phyloP scores from a whole-genome alignment of 2,329 filamentous ascomycete genomes.

The Trichoderma brevicompactum region DNA sequence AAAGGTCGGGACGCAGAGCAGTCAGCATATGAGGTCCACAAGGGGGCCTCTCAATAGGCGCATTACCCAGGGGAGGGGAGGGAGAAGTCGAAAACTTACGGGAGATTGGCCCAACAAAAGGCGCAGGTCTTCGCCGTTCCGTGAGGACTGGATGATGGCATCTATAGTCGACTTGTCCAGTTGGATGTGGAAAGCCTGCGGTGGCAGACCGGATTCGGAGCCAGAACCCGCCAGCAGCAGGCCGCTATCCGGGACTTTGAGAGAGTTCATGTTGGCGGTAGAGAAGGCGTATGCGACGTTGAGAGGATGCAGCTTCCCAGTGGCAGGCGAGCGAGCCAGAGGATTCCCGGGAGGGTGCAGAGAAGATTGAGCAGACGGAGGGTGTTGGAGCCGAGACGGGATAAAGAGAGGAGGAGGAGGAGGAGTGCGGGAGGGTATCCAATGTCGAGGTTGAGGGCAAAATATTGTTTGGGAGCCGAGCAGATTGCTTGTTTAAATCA shows the following conservation, averaged over 20 bases:
- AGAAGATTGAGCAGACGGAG: neutral
- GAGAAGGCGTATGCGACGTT: constrained; percentile 13
- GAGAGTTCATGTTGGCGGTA: constrained; percentile 50
- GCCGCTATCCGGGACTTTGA: constrained; percentile 62
- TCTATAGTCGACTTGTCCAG: constrained; percentile 63
- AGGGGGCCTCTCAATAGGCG: too few species aligned
- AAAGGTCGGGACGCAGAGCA: constrained; percentile 14
- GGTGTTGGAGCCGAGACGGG: constrained; percentile 1
- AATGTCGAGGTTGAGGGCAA: constrained; percentile 5
- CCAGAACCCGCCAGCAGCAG: constrained; percentile 58
- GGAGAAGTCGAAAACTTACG: constrained; percentile 51
- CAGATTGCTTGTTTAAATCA: constrained; percentile 20
- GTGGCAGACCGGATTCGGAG: constrained; percentile 50
- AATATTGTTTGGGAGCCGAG: neutral
- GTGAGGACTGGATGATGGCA: constrained; percentile 64
- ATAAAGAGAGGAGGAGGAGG: neutral
- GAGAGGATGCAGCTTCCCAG: constrained; percentile 9
- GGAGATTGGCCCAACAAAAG: constrained; percentile 62
- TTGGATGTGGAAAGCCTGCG: constrained; percentile 62
- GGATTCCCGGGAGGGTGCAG: constrained; percentile 1
- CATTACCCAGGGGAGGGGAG: constrained; percentile 3
- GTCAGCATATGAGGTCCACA: constrained; percentile 31
- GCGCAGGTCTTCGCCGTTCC: constrained; percentile 60
- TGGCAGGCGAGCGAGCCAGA: constrained; percentile 12
- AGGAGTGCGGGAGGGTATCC: neutral